Conservation (phyloP, 306 rosid genomes). For the Clitoria ternatea region DNA sequence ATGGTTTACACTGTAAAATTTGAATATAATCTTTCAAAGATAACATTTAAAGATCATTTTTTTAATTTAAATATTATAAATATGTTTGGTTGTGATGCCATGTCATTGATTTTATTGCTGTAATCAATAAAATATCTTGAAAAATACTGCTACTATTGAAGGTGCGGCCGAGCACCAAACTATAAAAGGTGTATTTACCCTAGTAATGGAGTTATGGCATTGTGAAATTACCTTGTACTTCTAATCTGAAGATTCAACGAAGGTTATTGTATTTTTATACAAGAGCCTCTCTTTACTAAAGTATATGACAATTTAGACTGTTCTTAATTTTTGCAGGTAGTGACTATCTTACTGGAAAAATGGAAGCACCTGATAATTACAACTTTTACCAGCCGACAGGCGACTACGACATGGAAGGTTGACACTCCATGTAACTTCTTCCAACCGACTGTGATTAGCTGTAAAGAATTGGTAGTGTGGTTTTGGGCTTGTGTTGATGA, state of each 20-base stretch:
- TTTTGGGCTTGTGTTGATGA: slow-evolving; percentile 16
- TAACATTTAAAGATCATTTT: too few relatives aligned
- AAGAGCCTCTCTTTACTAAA: background rate
- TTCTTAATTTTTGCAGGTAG: slow-evolving; percentile 40
- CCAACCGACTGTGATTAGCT: slow-evolving; percentile 25
- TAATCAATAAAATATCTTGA: too few relatives aligned
- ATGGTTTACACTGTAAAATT: too few relatives aligned
- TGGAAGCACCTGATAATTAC: slow-evolving; percentile 43
- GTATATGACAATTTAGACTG: slow-evolving; percentile 10
- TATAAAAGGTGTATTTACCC: too few relatives aligned
- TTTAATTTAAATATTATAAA: too few relatives aligned
- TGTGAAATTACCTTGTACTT: background rate
- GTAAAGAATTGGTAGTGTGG: slow-evolving; percentile 25
- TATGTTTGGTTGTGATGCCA: too few relatives aligned
- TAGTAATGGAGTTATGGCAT: background rate
- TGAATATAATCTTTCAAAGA: too few relatives aligned
- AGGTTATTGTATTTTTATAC: background rate
- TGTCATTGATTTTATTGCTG: too few relatives aligned
- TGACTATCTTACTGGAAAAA: slow-evolving; percentile 63
- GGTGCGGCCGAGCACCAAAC: too few relatives aligned
- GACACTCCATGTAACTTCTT: slow-evolving; percentile 29
- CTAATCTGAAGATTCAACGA: background rate
- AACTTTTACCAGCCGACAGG: slow-evolving; percentile 41
- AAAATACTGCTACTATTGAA: too few relatives aligned
- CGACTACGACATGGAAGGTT: slow-evolving; percentile 56